Evolutionary conservation across 2,329 filamentous ascomycete species (phyloP), one percentile per base, ranked within the genome.

Genomic region (Graphium sp.): DNA sequence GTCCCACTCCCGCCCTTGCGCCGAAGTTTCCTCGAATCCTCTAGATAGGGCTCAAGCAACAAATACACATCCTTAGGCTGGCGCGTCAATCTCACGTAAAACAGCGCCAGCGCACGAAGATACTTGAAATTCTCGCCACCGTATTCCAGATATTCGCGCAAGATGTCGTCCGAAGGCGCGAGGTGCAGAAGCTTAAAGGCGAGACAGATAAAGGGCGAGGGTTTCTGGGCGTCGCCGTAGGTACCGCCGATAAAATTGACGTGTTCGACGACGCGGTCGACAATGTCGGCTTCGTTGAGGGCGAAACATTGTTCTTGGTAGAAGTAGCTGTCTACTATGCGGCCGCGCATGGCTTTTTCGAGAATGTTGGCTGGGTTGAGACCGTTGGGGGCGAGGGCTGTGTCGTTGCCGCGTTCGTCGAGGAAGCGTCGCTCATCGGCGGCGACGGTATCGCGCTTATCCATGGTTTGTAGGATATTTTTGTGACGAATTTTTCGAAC

Each of bases 241-340:
- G 84, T 92, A 39, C 89, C 89, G 37, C 85, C 89, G 32, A 98
- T 68, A 51, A 78, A 89, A 27, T 59, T 66, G 26, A 98, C 67
- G 52, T 75, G 66, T 41, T 87, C 78, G 16, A 83, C 79, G 1
- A 91, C 85, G 38, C 89, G 81, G 55, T 94, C 82, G 42, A 93
- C 77, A 5, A 98, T 60, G 51, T 74, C 69, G 29, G 71, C 70
- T 47, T 76, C 73, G 57, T 95, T 98, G 38, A 98, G 65, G 23
- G 80, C 89, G 54, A 95, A 98, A 50, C 89, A 94, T 57, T 94
- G 85, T 55, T 95, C 89, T 53, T 94, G 94, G 79, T 84, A 98
- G 60, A 93, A 98, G 56, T 93, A 91, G 30, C 74, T 82, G 46
- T 93, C 84, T 40, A 85, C 74, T 52, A 98, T 94, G 47, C 89